A percentile compares a stretch with the other conserved stretches of the same genome.
These are phyloP conservation scores for Acanthamoeba comandoni DNA, from an alignment of 208 protist genomes.

Conservation along the genomic window DNA sequence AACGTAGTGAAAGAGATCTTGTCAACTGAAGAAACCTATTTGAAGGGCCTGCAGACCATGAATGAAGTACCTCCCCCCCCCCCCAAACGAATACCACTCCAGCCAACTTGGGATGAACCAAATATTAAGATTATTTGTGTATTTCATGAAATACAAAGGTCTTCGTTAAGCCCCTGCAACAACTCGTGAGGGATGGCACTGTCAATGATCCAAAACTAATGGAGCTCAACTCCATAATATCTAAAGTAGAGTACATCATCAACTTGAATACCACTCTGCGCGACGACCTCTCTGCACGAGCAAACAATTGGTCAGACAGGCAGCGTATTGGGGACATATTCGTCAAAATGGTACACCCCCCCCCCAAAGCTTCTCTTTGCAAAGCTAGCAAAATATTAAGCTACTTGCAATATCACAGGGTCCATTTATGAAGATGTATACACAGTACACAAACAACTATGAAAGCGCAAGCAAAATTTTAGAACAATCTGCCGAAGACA, in stretches of 20 bases:
- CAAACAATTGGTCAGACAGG: slow-evolving; percentile 50
- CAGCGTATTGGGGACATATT: slow-evolving; percentile 59
- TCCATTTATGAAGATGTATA: slow-evolving; percentile 73
- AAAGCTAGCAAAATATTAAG: background rate
- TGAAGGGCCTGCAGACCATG: slow-evolving; percentile 47
- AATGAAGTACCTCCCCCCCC: slow-evolving; percentile 11
- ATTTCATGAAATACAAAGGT: no score
- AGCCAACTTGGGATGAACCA: no score
- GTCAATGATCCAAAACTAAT: background rate
- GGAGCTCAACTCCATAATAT: slow-evolving; percentile 70
- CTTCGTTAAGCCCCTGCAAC: slow-evolving; percentile 31
- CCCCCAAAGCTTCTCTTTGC: background rate
- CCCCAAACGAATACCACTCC: background rate
- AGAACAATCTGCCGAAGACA: slow-evolving; percentile 64
- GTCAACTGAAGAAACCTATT: slow-evolving; percentile 51
- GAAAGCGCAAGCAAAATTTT: slow-evolving; percentile 46
- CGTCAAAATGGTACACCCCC: slow-evolving; percentile 33
- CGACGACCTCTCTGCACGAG: slow-evolving; percentile 10
- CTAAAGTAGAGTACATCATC: slow-evolving; percentile 69
- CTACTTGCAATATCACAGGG: background rate
- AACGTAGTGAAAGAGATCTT: slow-evolving; percentile 50
- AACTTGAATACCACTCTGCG: slow-evolving; percentile 57
- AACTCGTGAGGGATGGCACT: slow-evolving; percentile 3
- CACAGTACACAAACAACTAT: slow-evolving; percentile 73
- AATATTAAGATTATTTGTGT: no score